Evolutionary conservation across 192 early-diverging fungal genomes (phyloP), one percentile per base, ranked within the genome.

Genomic region (Gaertneriomyces semiglobifer): DNA sequence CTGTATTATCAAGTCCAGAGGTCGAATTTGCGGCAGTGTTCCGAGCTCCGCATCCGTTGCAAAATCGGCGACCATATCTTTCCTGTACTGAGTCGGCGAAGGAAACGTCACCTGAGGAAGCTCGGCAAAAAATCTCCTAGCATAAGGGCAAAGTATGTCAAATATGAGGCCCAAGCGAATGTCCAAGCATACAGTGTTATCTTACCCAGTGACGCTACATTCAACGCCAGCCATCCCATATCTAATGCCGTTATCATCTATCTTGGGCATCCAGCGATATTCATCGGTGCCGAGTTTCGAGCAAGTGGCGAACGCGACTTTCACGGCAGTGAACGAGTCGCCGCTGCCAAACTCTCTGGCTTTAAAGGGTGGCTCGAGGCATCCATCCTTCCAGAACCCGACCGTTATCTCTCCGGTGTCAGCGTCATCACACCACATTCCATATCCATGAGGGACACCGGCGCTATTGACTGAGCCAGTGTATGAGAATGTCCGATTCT

Each of bases 371-470:
- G 55, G n/a, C 11, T 18, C 55, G 16, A 25, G 55, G 16, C 14
- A 11, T 11, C 55, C 55, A 14, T 56, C 55, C n/a, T 33, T 25
- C 55, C 55, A 56, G n/a, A 14, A 18, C 55, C 55, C 55, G 20
- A 10, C 25, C 0, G 55, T 56, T 11, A 56, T 25, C 20, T 56
- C 55, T 33, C 55, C 55, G 55, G 16, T 56, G 25, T 56, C 55
- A 11, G 55, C 55, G 55, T 56, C 55, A 33, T 56, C 55, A 56
- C 55, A 56, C 55, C 55, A 56, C 55, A 56, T 33, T 14, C 55
- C 55, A 25, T 56, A 33, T 12, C 55, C 55, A 56, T 56, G 55
- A 11, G 55, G 55, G 10, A 11, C n/a, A 0, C 55, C 55, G n/a
- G 12, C 16, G 2, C 11, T 14, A 33, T 56, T 56, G n/a, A 56